Conservation (phyloP, 2,329 filamentous ascomycete species). For the Colletotrichum coccodes region DNA sequence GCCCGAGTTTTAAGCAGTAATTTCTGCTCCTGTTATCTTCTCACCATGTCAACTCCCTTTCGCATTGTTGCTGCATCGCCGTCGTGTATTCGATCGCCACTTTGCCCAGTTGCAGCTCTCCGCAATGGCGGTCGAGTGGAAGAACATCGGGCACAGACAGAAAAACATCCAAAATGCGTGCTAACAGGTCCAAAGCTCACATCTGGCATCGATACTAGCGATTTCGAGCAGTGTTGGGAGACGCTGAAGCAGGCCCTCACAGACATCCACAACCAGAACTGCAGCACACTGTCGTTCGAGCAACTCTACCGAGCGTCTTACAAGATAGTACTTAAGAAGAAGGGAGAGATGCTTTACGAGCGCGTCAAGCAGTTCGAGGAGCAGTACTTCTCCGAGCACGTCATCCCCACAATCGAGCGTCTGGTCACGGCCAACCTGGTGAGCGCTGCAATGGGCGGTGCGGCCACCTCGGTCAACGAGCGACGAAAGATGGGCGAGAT, state of each 20-base stretch:
- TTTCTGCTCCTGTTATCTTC: too few relatives aligned
- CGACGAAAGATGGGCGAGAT: conserved; percentile 82
- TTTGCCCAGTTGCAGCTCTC: background rate
- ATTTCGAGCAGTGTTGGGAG: conserved; percentile 89
- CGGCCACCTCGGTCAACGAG: conserved; percentile 78
- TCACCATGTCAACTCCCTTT: too few relatives aligned
- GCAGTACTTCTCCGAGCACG: conserved; percentile 79
- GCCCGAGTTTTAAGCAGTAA: background rate
- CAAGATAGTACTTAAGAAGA: conserved; percentile 90
- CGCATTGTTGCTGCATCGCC: background rate
- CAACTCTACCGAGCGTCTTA: conserved; percentile 94
- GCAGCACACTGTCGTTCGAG: conserved; percentile 91
- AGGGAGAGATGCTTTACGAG: conserved; percentile 83
- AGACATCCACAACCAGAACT: conserved; percentile 93
- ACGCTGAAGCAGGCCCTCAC: conserved; percentile 79
- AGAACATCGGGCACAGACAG: background rate
- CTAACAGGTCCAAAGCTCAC: conserved; percentile 11
- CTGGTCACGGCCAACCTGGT: conserved; percentile 76
- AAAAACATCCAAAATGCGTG: background rate
- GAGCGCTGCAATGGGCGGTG: conserved; percentile 63
- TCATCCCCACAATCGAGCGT: conserved; percentile 75
- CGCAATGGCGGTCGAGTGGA: background rate
- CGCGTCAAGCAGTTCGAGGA: conserved; percentile 84
- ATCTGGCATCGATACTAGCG: conserved; percentile 62
- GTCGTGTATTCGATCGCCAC: background rate